Conservation (phyloP, 345 rosid genomes). For the Populus deltoides region DNA sequence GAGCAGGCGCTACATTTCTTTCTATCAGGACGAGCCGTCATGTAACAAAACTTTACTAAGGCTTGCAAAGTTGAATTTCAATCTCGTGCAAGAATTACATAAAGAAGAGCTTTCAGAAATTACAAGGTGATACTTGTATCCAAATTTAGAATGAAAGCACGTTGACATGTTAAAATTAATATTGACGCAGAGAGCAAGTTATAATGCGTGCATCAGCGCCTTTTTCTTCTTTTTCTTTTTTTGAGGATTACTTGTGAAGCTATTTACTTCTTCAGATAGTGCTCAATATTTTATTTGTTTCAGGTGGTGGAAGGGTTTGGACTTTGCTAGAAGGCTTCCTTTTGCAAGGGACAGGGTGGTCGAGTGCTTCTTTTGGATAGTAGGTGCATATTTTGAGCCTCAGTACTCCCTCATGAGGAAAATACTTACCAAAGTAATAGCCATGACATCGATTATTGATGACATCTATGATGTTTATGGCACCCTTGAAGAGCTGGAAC, state of each 20-base stretch:
- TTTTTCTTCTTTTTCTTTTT: too few relatives aligned
- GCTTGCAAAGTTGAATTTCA: conserved; percentile 41
- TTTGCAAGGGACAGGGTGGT: conserved; percentile 38
- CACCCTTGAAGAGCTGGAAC: conserved; percentile 37
- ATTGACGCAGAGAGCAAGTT: too few relatives aligned
- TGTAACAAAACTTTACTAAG: conserved; percentile 10
- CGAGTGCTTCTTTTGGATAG: conserved; percentile 39
- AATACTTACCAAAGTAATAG: conserved; percentile 21
- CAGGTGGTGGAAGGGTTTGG: conserved; percentile 42
- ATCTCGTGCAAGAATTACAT: conserved; percentile 19
- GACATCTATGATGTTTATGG: conserved; percentile 43
- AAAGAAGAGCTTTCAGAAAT: conserved; percentile 21
- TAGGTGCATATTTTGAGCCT: conserved; percentile 31
- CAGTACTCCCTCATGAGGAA: conserved; percentile 17
- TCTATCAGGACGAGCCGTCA: conserved; percentile 7
- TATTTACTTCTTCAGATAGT: not conserved
- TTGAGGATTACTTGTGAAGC: not conserved
- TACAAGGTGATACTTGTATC: conserved; percentile 5
- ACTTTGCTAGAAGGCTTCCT: conserved; percentile 21
- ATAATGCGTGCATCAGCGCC: too few relatives aligned
- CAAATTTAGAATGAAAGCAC: too few relatives aligned
- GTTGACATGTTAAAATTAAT: too few relatives aligned
- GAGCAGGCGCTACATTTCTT: conserved; percentile 19
- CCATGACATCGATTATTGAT: conserved; percentile 29
- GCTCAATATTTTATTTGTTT: not conserved